Percentiles rank a stretch among this genome's conserved stretches.
These are phyloP conservation scores for Cryptosporidium canis DNA, from an alignment of 169 alveolate genomes.

Conservation along the genomic window DNA sequence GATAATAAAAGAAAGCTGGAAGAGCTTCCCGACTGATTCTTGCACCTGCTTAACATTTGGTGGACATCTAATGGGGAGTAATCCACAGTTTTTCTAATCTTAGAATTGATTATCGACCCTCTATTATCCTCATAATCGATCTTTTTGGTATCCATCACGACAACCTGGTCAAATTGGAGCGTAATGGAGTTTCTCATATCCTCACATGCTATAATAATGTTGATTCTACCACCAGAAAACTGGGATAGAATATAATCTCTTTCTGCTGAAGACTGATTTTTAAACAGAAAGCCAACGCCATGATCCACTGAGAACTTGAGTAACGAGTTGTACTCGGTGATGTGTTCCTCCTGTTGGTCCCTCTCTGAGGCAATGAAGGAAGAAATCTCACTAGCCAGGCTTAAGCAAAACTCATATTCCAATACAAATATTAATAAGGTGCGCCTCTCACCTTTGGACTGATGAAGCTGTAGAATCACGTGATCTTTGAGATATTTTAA, in stretches of 20 bases:
- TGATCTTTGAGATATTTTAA: conserved; percentile 14
- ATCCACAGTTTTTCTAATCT: conserved; percentile 29
- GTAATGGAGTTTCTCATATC: conserved; percentile 41
- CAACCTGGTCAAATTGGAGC: conserved; percentile 79
- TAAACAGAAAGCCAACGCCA: conserved; percentile 40
- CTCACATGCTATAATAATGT: conserved; percentile 45
- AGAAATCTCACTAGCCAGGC: conserved; percentile 37
- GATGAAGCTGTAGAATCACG: not conserved
- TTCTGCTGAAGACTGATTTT: conserved; percentile 14
- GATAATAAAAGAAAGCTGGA: conserved; percentile 82
- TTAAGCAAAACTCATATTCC: conserved; percentile 45
- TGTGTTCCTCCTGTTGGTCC: not conserved
- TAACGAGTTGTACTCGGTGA: not conserved
- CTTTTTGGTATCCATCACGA: conserved; percentile 81
- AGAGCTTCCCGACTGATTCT: not conserved
- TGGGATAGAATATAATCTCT: not conserved
- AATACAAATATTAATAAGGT: conserved; percentile 30
- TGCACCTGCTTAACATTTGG: conserved; percentile 37
- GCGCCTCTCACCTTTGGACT: not conserved
- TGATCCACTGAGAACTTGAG: not conserved
- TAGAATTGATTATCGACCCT: not conserved
- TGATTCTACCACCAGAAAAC: conserved; percentile 2
- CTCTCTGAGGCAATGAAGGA: conserved; percentile 17
- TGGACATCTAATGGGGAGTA: conserved; percentile 39
- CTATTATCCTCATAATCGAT: conserved; percentile 54